These are phyloP conservation scores for Talaromyces sp. DNA, from an alignment of 2,329 filamentous ascomycete genomes.

Conservation along the genomic window DNA sequence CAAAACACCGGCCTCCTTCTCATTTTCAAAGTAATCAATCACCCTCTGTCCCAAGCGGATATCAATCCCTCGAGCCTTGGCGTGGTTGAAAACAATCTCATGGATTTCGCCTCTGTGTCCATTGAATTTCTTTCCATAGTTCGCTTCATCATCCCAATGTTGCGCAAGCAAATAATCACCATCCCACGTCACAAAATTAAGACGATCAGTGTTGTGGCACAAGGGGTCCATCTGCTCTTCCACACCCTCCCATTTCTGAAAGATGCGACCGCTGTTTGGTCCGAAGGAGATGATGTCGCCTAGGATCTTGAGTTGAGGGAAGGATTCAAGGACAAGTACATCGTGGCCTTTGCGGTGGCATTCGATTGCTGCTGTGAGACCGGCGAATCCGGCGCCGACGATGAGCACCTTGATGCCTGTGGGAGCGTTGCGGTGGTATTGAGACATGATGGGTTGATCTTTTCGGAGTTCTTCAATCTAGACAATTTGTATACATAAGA, in stretches of 20 bases:
- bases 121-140: conserved; percentile 32
- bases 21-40: conserved; percentile 31
- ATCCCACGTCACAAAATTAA: conserved; percentile 31
- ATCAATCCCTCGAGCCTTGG: conserved; percentile 30
- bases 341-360: conserved; percentile 27
- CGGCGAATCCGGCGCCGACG: conserved; percentile 47
- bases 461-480: too few species aligned
- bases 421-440: conserved; percentile 24
- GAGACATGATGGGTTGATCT: conserved; percentile 14
- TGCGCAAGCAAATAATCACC: conserved; percentile 26
- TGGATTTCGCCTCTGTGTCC: conserved; percentile 38
- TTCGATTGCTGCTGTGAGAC: conserved; percentile 36
- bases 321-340: conserved; percentile 45
- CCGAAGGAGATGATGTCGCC: conserved; percentile 50
- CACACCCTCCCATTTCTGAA: conserved; percentile 35
- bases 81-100: conserved; percentile 34
- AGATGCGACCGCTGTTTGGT: conserved; percentile 27
- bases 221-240: conserved; percentile 33
- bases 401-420: conserved; percentile 49
- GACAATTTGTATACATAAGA: too few species aligned
- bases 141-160: conserved; percentile 25
- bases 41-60: conserved; percentile 32
- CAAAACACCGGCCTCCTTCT: conserved; percentile 28
- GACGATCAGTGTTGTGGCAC: conserved; percentile 30
- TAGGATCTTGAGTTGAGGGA: conserved; percentile 45